A percentile compares a stretch with the other conserved stretches of the same genome.
Conservation (phyloP, 768 basidiomycete genomes). For the Russula sp. region DNA sequence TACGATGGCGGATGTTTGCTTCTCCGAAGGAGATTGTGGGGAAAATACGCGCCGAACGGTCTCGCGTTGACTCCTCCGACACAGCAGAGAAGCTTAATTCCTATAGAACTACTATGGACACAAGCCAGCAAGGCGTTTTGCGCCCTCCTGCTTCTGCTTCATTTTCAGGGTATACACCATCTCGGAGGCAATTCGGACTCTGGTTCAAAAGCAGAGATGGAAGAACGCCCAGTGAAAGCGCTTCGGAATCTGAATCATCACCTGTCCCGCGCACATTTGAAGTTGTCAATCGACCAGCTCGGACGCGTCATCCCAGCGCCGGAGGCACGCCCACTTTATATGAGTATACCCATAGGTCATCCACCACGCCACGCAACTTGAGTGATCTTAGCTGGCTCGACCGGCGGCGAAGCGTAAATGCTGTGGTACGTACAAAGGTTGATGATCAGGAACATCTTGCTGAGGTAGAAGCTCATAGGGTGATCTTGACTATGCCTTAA, state of each 20-base stretch:
- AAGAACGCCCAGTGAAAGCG: conserved; percentile 36
- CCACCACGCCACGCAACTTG: conserved; percentile 44
- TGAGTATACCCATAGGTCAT: conserved; percentile 35
- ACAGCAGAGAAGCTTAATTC: conserved; percentile 36
- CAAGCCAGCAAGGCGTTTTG: conserved; percentile 18
- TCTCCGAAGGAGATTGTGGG: conserved; percentile 7
- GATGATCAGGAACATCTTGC: background rate
- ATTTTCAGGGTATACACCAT: conserved; percentile 25
- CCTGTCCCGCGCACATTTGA: conserved; percentile 37
- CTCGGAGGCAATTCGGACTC: conserved; percentile 31
- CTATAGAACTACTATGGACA: background rate
- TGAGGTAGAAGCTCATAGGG: conserved; percentile 37
- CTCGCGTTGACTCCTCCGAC: conserved; percentile 34
- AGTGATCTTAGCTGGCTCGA: conserved; percentile 76
- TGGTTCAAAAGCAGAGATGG: conserved; percentile 33
- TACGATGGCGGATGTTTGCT: conserved; percentile 10
- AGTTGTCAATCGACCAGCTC: conserved; percentile 44
- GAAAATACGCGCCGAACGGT: conserved; percentile 8
- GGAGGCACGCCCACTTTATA: conserved; percentile 35
- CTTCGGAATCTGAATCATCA: conserved; percentile 22
- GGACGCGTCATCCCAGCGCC: conserved; percentile 44
- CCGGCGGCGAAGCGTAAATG: conserved; percentile 61
- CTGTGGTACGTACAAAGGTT: conserved; percentile 45
- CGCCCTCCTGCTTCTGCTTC: conserved; percentile 28
- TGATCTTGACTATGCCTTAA: conserved; percentile 65